These are phyloP conservation scores for Entophlyctis luteolus DNA, from an alignment of 192 early-diverging fungal genomes.

Conservation along the genomic window DNA sequence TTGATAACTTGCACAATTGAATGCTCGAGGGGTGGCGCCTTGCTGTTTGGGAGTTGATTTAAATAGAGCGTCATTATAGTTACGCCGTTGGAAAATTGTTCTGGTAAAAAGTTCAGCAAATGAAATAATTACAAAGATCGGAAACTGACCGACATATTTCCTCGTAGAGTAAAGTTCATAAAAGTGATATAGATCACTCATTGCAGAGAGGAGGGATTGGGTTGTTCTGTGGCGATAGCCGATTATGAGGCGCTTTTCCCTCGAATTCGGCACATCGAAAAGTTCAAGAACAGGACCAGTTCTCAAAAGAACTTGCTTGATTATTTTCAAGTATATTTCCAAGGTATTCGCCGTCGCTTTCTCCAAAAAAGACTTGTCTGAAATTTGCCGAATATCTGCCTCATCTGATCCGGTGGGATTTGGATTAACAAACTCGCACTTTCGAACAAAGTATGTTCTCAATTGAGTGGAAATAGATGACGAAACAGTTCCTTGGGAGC, in stretches of 20 bases:
- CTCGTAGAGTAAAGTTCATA: slow-evolving; percentile 92
- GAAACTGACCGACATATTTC: slow-evolving; percentile 81
- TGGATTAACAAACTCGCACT: slow-evolving; percentile 86
- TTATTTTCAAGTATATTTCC: slow-evolving; percentile 81
- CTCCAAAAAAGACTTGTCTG: slow-evolving; percentile 89
- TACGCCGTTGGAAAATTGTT: slow-evolving; percentile 98
- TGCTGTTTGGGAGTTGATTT: slow-evolving; percentile 74
- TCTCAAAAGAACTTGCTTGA: slow-evolving; percentile 77
- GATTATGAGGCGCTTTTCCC: slow-evolving; percentile 89
- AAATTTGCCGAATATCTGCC: slow-evolving; percentile 75
- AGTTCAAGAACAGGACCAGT: slow-evolving; percentile 94
- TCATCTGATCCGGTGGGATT: slow-evolving; percentile 67
- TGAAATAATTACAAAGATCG: slow-evolving; percentile 19
- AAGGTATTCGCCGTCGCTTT: slow-evolving; percentile 91
- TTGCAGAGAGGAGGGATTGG: slow-evolving; percentile 87
- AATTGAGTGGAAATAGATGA: slow-evolving; percentile 79
- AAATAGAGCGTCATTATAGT: slow-evolving; percentile 92
- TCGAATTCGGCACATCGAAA: slow-evolving; percentile 79
- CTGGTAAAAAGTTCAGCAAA: slow-evolving; percentile 44
- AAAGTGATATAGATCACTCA: slow-evolving; percentile 98
- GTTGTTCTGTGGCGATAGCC: slow-evolving; percentile 83
- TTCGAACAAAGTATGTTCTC: slow-evolving; percentile 90
- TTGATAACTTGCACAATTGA: slow-evolving; percentile 90
- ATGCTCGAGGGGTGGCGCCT: slow-evolving; percentile 78
- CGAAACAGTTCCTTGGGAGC: slow-evolving; percentile 89